phyloP scores from a whole-genome alignment of 495 filamentous ascomycete genomes.

The Neurospora africana region DNA sequence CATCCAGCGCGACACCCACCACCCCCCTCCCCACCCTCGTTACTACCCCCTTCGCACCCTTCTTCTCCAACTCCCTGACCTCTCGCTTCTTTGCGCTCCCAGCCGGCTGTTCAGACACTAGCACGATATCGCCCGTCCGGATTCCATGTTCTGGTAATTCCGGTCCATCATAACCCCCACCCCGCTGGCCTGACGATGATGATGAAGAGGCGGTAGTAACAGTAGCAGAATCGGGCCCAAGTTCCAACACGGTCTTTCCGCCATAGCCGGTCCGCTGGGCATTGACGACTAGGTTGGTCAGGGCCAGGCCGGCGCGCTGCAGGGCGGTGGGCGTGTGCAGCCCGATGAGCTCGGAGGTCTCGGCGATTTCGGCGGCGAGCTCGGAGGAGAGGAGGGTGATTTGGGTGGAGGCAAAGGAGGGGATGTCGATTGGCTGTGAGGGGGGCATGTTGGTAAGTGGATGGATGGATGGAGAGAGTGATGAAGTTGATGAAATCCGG shows the following conservation, averaged over 20 bases:
- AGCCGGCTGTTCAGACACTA: slow-evolving; percentile 62
- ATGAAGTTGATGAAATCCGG: background rate
- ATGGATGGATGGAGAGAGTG: background rate
- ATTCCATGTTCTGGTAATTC: slow-evolving; percentile 74
- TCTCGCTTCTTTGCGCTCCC: slow-evolving; percentile 65
- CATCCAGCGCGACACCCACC: slow-evolving; percentile 61
- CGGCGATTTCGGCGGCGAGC: slow-evolving; percentile 65
- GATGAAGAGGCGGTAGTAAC: slow-evolving; percentile 2
- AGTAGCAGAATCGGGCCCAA: slow-evolving; percentile 63
- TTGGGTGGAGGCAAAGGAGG: slow-evolving; percentile 68
- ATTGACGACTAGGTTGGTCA: slow-evolving; percentile 66
- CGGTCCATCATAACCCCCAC: slow-evolving; percentile 1
- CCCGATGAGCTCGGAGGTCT: slow-evolving; percentile 60
- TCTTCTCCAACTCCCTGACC: slow-evolving; percentile 49
- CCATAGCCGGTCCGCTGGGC: slow-evolving; percentile 85
- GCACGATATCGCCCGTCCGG: slow-evolving; percentile 76
- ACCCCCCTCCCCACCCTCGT: slow-evolving; percentile 51
- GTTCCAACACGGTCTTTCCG: slow-evolving; percentile 75
- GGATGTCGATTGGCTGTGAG: slow-evolving; percentile 46
- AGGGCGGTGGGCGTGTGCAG: slow-evolving; percentile 61
- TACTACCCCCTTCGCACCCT: slow-evolving; percentile 74
- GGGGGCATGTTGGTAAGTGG: slow-evolving; percentile 25
- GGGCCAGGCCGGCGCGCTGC: slow-evolving; percentile 75
- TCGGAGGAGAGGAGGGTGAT: slow-evolving; percentile 68
- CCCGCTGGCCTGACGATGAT: too few species aligned